These are phyloP conservation scores for Hypoxylon cercidicola DNA, from an alignment of 495 filamentous ascomycete genomes.

Conservation along the genomic window DNA sequence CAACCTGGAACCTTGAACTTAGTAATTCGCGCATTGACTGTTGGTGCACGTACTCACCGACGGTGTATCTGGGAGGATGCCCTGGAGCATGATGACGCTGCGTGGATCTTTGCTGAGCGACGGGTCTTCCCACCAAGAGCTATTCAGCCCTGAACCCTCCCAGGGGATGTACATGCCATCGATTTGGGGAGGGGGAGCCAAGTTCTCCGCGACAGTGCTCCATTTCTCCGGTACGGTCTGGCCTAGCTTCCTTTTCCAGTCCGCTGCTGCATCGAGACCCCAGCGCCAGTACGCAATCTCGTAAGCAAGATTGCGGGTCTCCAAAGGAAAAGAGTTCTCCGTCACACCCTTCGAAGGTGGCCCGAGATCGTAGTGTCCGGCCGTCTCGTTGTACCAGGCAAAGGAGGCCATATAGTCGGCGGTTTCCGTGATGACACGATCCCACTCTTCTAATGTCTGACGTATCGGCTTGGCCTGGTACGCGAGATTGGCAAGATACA, in stretches of 20 bases:
- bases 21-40: neutral
- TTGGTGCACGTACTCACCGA: slow-evolving; percentile 12
- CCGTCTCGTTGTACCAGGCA: slow-evolving; percentile 51
- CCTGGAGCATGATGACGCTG: slow-evolving; percentile 50
- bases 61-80: slow-evolving; percentile 48
- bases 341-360: slow-evolving; percentile 54
- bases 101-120: slow-evolving; percentile 50
- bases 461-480: slow-evolving; percentile 46
- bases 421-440: slow-evolving; percentile 46
- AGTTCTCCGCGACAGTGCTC: slow-evolving; percentile 45
- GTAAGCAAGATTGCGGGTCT: slow-evolving; percentile 50
- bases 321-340: slow-evolving; percentile 52
- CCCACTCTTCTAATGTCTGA: slow-evolving; percentile 51
- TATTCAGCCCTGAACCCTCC: slow-evolving; percentile 47
- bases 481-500: slow-evolving; percentile 54
- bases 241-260: slow-evolving; percentile 45
- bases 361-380: slow-evolving; percentile 54
- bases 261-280: slow-evolving; percentile 48
- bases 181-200: slow-evolving; percentile 51
- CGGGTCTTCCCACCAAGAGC: slow-evolving; percentile 50
- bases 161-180: slow-evolving; percentile 51
- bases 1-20: slow-evolving; percentile 22
- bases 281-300: slow-evolving; percentile 59
- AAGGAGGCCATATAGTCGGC: slow-evolving; percentile 56
- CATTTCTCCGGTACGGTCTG: slow-evolving; percentile 48